Evolutionary conservation across 352 stramenopile genomes (phyloP), one percentile per base, ranked within the genome.

Genomic region (Phytophthora pinifolia): DNA sequence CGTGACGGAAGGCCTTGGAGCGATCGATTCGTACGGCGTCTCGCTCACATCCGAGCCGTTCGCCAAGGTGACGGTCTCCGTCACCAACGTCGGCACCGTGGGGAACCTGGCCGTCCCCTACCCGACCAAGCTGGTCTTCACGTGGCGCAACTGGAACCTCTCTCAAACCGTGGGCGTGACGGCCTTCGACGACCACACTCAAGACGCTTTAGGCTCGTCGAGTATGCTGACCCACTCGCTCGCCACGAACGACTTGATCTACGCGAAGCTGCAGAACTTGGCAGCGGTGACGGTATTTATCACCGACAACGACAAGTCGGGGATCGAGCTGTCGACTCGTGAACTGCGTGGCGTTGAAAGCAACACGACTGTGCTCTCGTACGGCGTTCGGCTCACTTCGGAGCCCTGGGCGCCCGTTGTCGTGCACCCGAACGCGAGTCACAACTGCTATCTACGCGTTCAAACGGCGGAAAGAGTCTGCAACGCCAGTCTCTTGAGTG

Each of bases 121-220:
- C 2, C 74, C 78, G 4, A 52, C 48, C 1, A 58, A 62, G 12
- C 39, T 92, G 4, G 27, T 72, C 18, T 92, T 90, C 56, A 83
- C 79, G 34, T 90, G 79, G 82, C 58, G 62, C 2, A 65, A 89
- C 42, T 92, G 82, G 82, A 90, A 89, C 36, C 14, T 83, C 0
- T 56, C 53, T 0, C 82, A 90, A 37, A 71, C 54, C 0, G 70
- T 92, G 0, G 65, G 43, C 0, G 78, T 92, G 7, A 20, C 67
- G 9, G 78, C 82, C 0, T 61, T 90, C 6, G 76, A 92, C 37
- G 82, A 92, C 48, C 58, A 34, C 20, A 89, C 79, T 0, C 51
- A 88, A 51, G 79, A 89, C 17, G 27, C 45, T 0, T 20, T 69
- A 18, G 54, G 71, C 13, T 88, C 79, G 12, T 73, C 68, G 2